These are phyloP conservation scores for Gossypium mustelinum DNA, from an alignment of 345 rosid species.

Conservation along the genomic window DNA sequence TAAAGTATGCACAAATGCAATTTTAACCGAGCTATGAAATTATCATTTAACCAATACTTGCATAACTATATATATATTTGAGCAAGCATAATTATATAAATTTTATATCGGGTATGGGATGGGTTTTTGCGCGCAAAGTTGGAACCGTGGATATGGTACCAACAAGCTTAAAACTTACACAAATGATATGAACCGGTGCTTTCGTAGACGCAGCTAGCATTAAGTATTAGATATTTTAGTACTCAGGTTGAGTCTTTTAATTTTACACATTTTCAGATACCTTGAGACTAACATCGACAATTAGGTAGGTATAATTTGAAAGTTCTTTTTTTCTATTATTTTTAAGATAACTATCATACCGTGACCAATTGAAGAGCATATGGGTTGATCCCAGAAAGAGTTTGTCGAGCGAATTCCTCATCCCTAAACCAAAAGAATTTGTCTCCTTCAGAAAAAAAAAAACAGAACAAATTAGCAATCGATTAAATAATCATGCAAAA, in stretches of 20 bases:
- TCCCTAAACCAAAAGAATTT: slow-evolving; percentile 72
- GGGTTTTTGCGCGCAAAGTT: too few species aligned
- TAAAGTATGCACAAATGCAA: neutral
- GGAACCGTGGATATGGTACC: too few species aligned
- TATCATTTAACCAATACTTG: too few species aligned
- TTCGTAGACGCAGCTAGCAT: neutral
- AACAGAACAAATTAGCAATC: neutral
- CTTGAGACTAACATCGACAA: neutral
- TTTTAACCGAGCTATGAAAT: neutral
- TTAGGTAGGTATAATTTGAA: neutral
- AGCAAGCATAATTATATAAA: too few species aligned
- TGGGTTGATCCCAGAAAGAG: slow-evolving; percentile 51
- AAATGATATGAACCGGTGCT: too few species aligned
- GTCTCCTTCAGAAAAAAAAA: slow-evolving; percentile 39
- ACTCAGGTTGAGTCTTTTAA: neutral
- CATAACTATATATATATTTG: too few species aligned
- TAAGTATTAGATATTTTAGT: neutral
- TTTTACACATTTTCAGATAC: neutral
- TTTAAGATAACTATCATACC: neutral
- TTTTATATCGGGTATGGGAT: too few species aligned
- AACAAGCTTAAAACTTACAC: too few species aligned
- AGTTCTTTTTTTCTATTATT: neutral
- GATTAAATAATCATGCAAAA: neutral
- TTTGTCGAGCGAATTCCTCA: slow-evolving; percentile 72
- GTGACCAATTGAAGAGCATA: neutral